Conservation (phyloP, 305 asterid species). For the Fraxinus paxiana region DNA sequence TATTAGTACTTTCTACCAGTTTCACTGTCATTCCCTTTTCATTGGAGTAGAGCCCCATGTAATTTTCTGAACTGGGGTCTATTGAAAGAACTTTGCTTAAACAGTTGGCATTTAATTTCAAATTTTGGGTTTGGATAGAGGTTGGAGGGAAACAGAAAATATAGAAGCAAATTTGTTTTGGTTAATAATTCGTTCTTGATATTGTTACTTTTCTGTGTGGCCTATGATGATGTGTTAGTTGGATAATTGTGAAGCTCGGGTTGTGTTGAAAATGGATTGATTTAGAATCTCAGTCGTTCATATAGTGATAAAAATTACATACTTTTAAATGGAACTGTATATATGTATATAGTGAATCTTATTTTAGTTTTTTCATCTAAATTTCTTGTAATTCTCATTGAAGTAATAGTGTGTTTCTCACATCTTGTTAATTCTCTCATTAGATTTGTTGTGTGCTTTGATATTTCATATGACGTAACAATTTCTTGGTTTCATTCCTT, state of each 20-base stretch:
- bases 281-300: neutral
- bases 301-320: neutral
- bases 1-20: neutral
- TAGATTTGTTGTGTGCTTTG: neutral
- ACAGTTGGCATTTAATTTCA: neutral
- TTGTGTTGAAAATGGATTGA: neutral
- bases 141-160: neutral
- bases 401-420: neutral
- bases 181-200: neutral
- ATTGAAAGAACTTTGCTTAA: neutral
- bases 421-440: neutral
- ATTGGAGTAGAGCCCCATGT: constrained; percentile 2
- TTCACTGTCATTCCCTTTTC: constrained; percentile 9
- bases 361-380: neutral
- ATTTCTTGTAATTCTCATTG: neutral
- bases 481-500: constrained; percentile 24
- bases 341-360: neutral
- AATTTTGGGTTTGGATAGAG: neutral
- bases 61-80: neutral
- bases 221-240: neutral
- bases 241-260: neutral
- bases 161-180: neutral
- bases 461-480: constrained; percentile 14
- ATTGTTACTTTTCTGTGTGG: neutral
- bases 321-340: neutral